These are phyloP conservation scores for Bimuria novae-zelandiae DNA, from an alignment of 2,329 filamentous ascomycete species.

Conservation along the genomic window DNA sequence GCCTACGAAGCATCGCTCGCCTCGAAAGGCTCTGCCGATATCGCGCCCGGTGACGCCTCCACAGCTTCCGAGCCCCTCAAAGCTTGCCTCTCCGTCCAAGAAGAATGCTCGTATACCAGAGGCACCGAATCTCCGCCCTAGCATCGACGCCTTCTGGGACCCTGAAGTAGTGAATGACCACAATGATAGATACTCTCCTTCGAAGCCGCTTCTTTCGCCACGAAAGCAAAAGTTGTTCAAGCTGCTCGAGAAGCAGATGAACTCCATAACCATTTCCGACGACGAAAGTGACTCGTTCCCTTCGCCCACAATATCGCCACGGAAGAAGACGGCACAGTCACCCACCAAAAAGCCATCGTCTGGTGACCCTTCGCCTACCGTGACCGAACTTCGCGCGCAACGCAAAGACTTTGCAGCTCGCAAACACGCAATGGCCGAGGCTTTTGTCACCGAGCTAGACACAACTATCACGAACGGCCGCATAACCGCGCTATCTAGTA, in stretches of 20 bases:
- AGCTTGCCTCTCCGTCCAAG: constrained; percentile 46
- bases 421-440: constrained; percentile 66
- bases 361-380: constrained; percentile 11
- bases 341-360: constrained; percentile 14
- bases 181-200: constrained; percentile 44
- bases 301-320: constrained; percentile 29
- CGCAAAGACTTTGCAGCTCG: constrained; percentile 63
- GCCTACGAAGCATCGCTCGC: constrained; percentile 39
- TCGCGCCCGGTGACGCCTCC: constrained; percentile 40
- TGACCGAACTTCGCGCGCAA: constrained; percentile 34
- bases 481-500: constrained; percentile 61
- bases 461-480: constrained; percentile 63
- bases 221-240: constrained; percentile 42
- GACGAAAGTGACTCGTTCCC: constrained; percentile 25
- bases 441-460: constrained; percentile 74
- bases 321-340: constrained; percentile 24
- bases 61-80: constrained; percentile 32
- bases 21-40: constrained; percentile 38
- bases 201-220: constrained; percentile 41
- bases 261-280: constrained; percentile 28
- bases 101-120: constrained; percentile 37
- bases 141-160: constrained; percentile 47
- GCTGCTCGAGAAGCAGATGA: constrained; percentile 33
- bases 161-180: constrained; percentile 43
- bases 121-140: constrained; percentile 36